Base-by-base conservation (phyloP, 345 rosid genomes). In the Limnanthes douglasii region DNA sequence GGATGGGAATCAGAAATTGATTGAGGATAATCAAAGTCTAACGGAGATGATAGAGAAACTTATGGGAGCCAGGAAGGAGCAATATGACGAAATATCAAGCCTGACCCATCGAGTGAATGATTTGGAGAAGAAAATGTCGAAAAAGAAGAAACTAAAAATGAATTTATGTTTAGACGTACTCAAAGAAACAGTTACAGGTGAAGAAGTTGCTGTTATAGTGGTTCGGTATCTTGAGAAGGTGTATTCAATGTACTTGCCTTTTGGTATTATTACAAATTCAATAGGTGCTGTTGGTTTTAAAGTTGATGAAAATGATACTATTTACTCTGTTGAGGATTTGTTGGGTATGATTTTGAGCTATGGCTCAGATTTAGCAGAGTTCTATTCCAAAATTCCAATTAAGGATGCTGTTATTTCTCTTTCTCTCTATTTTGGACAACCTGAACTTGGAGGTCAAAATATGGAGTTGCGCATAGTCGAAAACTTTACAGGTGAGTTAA, bases 341-440 rank as follows among this genome's bases (percentile, higher is more conserved):
- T 5, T 85, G 46, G 93, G 78, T n/a, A 92, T 92, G 99, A 56
- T 78, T 41, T 50, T 92, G 43, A 52, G 77, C 13, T 75, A 75
- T 37, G 86, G 81, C 0, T 60, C 65, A 5, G 48, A 68, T 54
- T 52, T 92, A 53, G 96, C 90, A 0, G 94, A 78, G 68, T 65
- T 75, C 46, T 93, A 92, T 55, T 62, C 96, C 0, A 92, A 78
- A 42, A 46, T 66, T 9, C 39, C 45, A 0, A 71, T 78, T 17
- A 78, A 71, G 68, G 94, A 92, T 61, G 64, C 56, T 31, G 96
- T 92, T 36, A 61, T 92, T 25, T 58, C 69, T 1, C 90, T 92
- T 42, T 96, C 99, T 3, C 88, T 94, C 0, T 92, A 85, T 47
- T 85, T 78, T 56, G 96, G 96, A 38, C 99, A 92, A 62, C 80